Base-by-base conservation (phyloP, 371 early-diverging fungal genomes). In the Rhizopus sp. region DNA sequence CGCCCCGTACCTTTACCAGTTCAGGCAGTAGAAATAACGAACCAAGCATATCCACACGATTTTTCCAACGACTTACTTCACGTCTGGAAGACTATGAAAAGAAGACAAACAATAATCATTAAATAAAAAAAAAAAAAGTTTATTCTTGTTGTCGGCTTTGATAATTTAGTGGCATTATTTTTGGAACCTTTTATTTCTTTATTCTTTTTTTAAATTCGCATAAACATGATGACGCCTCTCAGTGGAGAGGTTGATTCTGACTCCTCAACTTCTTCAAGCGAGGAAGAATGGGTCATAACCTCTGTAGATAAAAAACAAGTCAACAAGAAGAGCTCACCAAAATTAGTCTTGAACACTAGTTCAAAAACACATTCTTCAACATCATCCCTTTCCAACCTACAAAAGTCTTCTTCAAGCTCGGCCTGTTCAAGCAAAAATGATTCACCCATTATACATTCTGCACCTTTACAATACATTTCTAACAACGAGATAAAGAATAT, bases 31-130 rank as follows among this genome's bases (percentile, higher is more conserved):
- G 41, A 9, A 23, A 50, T n/a, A 53, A 46, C 8, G 68, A 58
- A 9, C 75, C 79, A 0, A 78, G 79, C 57, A 75, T 78, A 50
- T 71, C 72, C 7, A 78, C 79, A 15, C 61, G 73, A 16, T 75
- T 78, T 53, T 78, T 78, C 57, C 79, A 75, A 50, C 69, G 75
- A 32, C 46, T 78, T 13, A 68, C 79, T 12, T 70, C 70, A 7
- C 59, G 75, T 33, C 50, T 78, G 40, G 75, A 78, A 45, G 64
- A 68, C 38, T 66, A 75, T 44, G 67, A 73, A 23, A 69, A 68
- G 30, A 68, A 64, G 13, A 35, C 23, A 23, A 23, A 23, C 23
- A 23, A 23, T 2, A 23, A 23, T 23, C 23, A 23, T 23, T 23
- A 23, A 23, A 23, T 23, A 23, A 23, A 23, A 23, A 23, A 23